Conservation (phyloP, 106 monocot genomes). For the Acanthochlamys bracteata region DNA sequence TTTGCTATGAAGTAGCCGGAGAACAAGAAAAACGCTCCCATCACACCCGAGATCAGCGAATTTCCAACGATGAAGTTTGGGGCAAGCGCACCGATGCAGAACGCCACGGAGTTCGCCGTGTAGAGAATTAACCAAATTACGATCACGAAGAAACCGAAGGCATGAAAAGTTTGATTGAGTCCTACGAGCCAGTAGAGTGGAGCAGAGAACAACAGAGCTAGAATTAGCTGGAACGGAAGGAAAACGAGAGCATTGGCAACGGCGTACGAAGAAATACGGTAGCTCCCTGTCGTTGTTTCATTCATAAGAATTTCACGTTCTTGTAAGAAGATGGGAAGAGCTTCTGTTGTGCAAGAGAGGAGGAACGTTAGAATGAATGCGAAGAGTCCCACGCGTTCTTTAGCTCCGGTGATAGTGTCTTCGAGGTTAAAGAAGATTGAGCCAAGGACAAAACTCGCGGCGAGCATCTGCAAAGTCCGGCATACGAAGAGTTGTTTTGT, state of each 20-base stretch:
- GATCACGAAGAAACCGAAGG: conserved; percentile 69
- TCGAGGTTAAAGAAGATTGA: conserved; percentile 74
- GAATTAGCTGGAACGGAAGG: conserved; percentile 68
- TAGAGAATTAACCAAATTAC: conserved; percentile 88
- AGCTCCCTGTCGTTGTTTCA: conserved; percentile 65
- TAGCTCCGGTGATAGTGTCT: conserved; percentile 16
- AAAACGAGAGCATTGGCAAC: conserved; percentile 71
- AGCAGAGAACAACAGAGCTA: conserved; percentile 51
- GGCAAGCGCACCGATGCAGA: conserved; percentile 63
- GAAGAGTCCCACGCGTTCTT: conserved; percentile 73
- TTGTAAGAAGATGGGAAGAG: conserved; percentile 77
- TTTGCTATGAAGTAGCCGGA: conserved; percentile 90
- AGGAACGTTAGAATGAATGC: conserved; percentile 88
- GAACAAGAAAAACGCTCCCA: conserved; percentile 90
- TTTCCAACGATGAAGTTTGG: conserved; percentile 86
- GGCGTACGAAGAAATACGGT: conserved; percentile 76
- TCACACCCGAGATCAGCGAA: conserved; percentile 58
- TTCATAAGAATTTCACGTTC: conserved; percentile 81
- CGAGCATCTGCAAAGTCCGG: conserved; percentile 60
- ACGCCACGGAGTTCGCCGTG: conserved; percentile 85
- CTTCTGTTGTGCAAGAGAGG: conserved; percentile 81
- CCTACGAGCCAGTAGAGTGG: conserved; percentile 82
- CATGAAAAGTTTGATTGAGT: conserved; percentile 16
- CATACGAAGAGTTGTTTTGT: conserved; percentile 77
- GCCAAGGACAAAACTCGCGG: conserved; percentile 63